Evolutionary conservation across 768 basidiomycete genomes (phyloP).

Genomic region (Amanita rimosa): DNA sequence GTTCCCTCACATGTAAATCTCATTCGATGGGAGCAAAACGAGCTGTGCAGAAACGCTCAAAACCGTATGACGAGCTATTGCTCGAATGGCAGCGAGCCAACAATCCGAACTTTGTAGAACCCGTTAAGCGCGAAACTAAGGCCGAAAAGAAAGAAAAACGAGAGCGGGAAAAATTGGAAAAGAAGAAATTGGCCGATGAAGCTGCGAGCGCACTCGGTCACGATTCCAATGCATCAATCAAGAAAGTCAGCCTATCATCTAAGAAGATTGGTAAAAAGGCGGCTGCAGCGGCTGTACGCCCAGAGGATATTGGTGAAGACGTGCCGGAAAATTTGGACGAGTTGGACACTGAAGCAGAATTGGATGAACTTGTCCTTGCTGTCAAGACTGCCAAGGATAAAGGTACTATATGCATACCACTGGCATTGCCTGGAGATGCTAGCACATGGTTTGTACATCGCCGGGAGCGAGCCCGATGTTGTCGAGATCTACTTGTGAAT

Average conservation of each 20-base stretch:
- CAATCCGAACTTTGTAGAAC: slow-evolving; percentile 84
- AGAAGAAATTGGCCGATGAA: slow-evolving; percentile 63
- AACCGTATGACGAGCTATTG: slow-evolving; percentile 75
- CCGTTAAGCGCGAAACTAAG: slow-evolving; percentile 77
- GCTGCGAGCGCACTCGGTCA: slow-evolving; percentile 49
- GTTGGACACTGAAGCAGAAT: slow-evolving; percentile 76
- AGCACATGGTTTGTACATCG: slow-evolving; percentile 77
- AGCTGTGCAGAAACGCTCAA: slow-evolving; percentile 77
- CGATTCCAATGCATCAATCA: slow-evolving; percentile 35
- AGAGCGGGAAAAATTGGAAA: slow-evolving; percentile 72
- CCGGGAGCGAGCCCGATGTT: slow-evolving; percentile 51
- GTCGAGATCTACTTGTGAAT: slow-evolving; percentile 45
- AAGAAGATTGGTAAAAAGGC: slow-evolving; percentile 64
- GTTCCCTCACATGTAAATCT: slow-evolving; percentile 95
- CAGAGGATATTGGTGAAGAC: slow-evolving; percentile 45
- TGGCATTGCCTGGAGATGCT: slow-evolving; percentile 65
- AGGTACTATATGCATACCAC: slow-evolving; percentile 50
- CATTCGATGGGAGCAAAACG: slow-evolving; percentile 97
- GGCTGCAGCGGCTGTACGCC: slow-evolving; percentile 34
- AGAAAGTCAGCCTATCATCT: slow-evolving; percentile 29
- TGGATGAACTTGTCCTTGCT: slow-evolving; percentile 60
- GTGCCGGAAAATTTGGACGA: slow-evolving; percentile 64
- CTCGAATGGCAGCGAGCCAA: slow-evolving; percentile 86
- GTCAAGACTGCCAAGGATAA: slow-evolving; percentile 44
- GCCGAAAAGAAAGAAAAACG: slow-evolving; percentile 81